Evolutionary conservation across 2,329 filamentous ascomycete genomes (phyloP).

Genomic region (Fusarium tjaetaba): DNA sequence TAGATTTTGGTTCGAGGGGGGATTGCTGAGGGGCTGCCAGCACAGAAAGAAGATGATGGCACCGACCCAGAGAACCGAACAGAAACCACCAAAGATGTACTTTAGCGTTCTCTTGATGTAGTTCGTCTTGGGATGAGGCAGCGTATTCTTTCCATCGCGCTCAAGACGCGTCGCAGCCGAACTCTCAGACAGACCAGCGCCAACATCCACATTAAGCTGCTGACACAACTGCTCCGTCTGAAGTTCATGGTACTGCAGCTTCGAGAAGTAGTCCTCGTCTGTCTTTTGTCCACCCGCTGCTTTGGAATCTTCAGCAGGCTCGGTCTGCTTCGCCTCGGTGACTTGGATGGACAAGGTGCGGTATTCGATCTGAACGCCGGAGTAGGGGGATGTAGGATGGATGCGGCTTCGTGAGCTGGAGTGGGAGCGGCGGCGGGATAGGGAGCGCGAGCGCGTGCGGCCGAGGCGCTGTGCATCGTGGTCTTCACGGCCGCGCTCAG

Average conservation of each 20-base stretch:
- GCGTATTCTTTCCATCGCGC: slow-evolving; percentile 54
- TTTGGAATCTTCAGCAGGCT: slow-evolving; percentile 32
- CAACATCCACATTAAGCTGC: slow-evolving; percentile 51
- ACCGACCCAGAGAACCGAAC: slow-evolving; percentile 58
- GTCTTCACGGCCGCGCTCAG: slow-evolving; percentile 9
- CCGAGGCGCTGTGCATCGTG: slow-evolving; percentile 5
- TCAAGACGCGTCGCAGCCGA: slow-evolving; percentile 48
- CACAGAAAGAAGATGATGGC: slow-evolving; percentile 60
- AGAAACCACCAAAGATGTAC: slow-evolving; percentile 60
- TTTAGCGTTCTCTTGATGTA: slow-evolving; percentile 53
- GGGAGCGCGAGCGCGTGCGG: slow-evolving; percentile 24
- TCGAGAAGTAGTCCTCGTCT: slow-evolving; percentile 56
- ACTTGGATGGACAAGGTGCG: slow-evolving; percentile 55
- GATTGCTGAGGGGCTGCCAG: slow-evolving; percentile 58
- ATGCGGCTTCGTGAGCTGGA: slow-evolving; percentile 40
- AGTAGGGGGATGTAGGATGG: slow-evolving; percentile 47
- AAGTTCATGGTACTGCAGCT: slow-evolving; percentile 52
- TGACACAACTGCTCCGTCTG: slow-evolving; percentile 49
- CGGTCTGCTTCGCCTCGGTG: slow-evolving; percentile 49
- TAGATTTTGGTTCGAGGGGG: slow-evolving; percentile 55
- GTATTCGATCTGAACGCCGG: slow-evolving; percentile 53
- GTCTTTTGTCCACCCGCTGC: slow-evolving; percentile 43
- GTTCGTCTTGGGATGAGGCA: slow-evolving; percentile 55
- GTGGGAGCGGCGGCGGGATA: slow-evolving; percentile 34
- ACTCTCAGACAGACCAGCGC: slow-evolving; percentile 49